Conservation (phyloP, 495 filamentous ascomycete species). For the Sporormia fimetaria region DNA sequence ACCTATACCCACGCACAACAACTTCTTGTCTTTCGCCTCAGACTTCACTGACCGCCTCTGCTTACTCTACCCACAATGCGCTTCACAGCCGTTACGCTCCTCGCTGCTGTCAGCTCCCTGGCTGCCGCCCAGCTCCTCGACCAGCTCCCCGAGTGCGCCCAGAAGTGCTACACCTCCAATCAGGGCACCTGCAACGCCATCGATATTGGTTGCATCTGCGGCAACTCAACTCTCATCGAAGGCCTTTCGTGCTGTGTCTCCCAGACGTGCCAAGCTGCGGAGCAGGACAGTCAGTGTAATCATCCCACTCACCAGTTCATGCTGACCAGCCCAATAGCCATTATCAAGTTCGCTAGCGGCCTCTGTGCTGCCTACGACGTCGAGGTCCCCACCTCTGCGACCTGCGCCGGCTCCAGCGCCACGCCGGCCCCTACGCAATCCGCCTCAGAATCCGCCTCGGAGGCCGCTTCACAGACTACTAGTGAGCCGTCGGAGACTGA, state of each 20-base stretch:
- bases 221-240: conserved; percentile 44
- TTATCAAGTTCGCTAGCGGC: conserved; percentile 38
- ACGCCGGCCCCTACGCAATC: conserved; percentile 5
- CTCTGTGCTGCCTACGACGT: conserved; percentile 38
- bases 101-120: conserved; percentile 18
- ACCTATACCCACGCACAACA: too few relatives aligned
- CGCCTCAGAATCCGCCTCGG: conserved; percentile 2
- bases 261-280: conserved; percentile 40
- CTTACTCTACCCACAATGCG: conserved; percentile 14
- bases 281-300: conserved; percentile 43
- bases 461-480: conserved; percentile 3
- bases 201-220: conserved; percentile 61
- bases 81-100: conserved; percentile 10
- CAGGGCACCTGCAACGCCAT: conserved; percentile 43
- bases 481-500: conserved; percentile 19
- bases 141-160: conserved; percentile 14
- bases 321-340: conserved; percentile 30
- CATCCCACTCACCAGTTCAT: neutral
- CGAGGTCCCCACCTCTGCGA: conserved; percentile 25
- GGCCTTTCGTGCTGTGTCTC: conserved; percentile 58
- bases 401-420: conserved; percentile 21
- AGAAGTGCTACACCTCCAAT: conserved; percentile 28
- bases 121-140: conserved; percentile 15
- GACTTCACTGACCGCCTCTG: neutral
- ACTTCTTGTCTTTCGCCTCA: neutral